A percentile compares a stretch with the other conserved stretches of the same genome.
phyloP scores from a whole-genome alignment of 2,329 filamentous ascomycete species.

The Ophiostoma australiae region DNA sequence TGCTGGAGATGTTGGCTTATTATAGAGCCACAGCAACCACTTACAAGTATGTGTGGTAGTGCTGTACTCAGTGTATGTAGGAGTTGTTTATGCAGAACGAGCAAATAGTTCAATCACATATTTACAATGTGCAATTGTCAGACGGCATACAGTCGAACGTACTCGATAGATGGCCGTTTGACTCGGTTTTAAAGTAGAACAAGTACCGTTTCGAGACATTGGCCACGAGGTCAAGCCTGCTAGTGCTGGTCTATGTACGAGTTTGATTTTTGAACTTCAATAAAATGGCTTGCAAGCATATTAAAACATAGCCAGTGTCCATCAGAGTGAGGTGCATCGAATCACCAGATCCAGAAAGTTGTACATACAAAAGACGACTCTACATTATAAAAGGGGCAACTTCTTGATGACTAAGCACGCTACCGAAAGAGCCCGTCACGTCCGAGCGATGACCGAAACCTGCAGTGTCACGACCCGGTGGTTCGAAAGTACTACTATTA shows the following conservation, averaged over 20 bases:
- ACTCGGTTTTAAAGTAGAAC: background rate
- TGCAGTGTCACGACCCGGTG: background rate
- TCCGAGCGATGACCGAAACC: slow-evolving; percentile 4
- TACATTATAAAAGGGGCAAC: background rate
- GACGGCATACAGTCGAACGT: no score
- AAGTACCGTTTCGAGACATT: slow-evolving; percentile 3
- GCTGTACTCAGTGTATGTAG: no score
- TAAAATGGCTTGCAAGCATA: background rate
- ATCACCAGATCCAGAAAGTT: background rate
- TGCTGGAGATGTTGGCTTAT: background rate
- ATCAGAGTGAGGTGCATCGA: background rate
- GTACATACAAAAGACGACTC: background rate
- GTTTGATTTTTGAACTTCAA: background rate
- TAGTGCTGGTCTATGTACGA: background rate
- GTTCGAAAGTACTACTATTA: background rate
- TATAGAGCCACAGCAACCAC: no score
- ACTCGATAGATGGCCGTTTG: background rate
- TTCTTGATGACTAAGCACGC: background rate
- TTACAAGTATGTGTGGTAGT: no score
- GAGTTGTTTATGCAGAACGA: no score
- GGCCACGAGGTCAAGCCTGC: background rate
- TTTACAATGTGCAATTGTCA: background rate
- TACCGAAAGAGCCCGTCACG: background rate
- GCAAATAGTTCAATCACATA: no score
- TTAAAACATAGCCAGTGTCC: background rate